Base-by-base conservation (phyloP, 768 basidiomycete genomes). In the Kwoniella pini region DNA sequence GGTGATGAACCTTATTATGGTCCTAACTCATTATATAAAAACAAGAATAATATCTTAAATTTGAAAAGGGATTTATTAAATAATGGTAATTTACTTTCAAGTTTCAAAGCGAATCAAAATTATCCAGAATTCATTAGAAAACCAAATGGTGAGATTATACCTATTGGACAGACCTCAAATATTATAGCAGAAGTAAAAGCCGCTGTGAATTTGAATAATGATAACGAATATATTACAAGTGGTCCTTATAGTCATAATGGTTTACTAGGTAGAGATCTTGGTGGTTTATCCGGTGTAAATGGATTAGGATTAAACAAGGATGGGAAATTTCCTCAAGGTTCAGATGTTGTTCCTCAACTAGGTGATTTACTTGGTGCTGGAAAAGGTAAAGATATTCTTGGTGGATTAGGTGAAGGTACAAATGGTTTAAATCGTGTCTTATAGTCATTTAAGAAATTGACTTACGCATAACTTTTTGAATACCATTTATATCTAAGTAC, bases 1-100 rank as follows among this genome's bases (percentile, higher is more conserved):
- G 59, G 43, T 5, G 57, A 61, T 21, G 52, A 61, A 19, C 59
- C 59, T 10, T 61, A 61, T 43, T 61, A 61, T 19, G 57, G 57
- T 36, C 33, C 33, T 7, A 9, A 28, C 31, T 42, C 30, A 22
- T 30, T 24, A 22, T 30, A n/a, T 9, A 40, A 26, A 42, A 17
- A 33, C 2, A 36, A 36, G 33, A 7, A 15, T 9, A 15, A 36
- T 36, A 36, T 36, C 33, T 27, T 54, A 17, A 30, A 30, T n/a
- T 21, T 54, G 22, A 61, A 61, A 19, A 28, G 59, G 43, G 59
- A 61, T 54, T 44, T 60, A n/a, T 24, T 60, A 12, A 50, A 42
- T 30, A 38, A 43, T 31, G 36, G 27, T 26, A n/a, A 40, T 22
- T 33, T 40, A 42, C 52, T 61, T 26, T 39, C 59, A 4, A 54